A percentile compares a stretch with the other conserved stretches of the same genome.
Evolutionary conservation across 768 basidiomycete species (phyloP).

Genomic region (Royoungia palumana): DNA sequence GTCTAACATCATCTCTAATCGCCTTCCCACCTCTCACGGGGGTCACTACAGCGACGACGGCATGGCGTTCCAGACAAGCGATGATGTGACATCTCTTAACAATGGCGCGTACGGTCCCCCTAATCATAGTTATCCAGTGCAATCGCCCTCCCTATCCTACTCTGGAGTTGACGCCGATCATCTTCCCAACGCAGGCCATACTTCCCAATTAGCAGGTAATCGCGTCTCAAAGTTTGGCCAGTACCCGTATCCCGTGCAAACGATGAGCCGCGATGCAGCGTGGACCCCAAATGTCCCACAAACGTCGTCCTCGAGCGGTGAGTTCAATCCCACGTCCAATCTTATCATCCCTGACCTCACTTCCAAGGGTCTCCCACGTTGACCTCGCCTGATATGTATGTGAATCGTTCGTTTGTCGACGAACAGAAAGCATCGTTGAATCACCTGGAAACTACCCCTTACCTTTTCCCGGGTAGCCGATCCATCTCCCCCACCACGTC

Average conservation of each 20-base stretch:
- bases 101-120: slow-evolving; percentile 44
- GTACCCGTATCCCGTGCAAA: slow-evolving; percentile 43
- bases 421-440: slow-evolving; percentile 56
- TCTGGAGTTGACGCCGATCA: slow-evolving; percentile 33
- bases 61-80: slow-evolving; percentile 48
- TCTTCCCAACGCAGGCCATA: slow-evolving; percentile 18
- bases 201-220: slow-evolving; percentile 36
- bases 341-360: slow-evolving; percentile 31
- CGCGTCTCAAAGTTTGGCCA: slow-evolving; percentile 52
- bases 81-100: slow-evolving; percentile 43
- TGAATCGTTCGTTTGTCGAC: slow-evolving; percentile 45
- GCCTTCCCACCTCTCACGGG: slow-evolving; percentile 38
- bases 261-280: slow-evolving; percentile 29
- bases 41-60: slow-evolving; percentile 38
- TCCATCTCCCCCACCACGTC: slow-evolving; percentile 70
- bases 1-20: slow-evolving; percentile 30
- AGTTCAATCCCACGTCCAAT: slow-evolving; percentile 27
- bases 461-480: slow-evolving; percentile 63
- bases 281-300: slow-evolving; percentile 31
- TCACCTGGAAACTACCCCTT: slow-evolving; percentile 51
- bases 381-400: slow-evolving; percentile 45
- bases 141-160: slow-evolving; percentile 47
- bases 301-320: slow-evolving; percentile 30
- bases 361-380: slow-evolving; percentile 58
- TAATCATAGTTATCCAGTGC: slow-evolving; percentile 39